Base-by-base conservation (phyloP, 1,139 yeast genomes). In the Meyerozyma guilliermondii region DNA sequence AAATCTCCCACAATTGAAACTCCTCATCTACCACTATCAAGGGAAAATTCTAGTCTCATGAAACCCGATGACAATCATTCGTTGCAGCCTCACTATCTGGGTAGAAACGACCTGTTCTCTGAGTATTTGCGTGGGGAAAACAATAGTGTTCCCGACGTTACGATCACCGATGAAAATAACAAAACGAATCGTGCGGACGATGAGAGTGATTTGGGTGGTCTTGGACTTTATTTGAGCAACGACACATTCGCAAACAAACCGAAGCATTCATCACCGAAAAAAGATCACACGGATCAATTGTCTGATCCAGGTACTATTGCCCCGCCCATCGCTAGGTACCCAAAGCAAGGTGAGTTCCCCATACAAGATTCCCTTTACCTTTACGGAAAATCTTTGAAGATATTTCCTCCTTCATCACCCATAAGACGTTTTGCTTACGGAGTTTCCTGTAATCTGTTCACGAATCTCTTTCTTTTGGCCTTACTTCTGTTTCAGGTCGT, bases 401-500 rank as follows among this genome's bases (percentile, higher is more conserved):
- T 66, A 0, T 72, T 72, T 43, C 39, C 65, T 4, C 66, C 76
- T 2, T 42, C 57, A 7, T 65, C 65, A 22, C 53, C 44, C 14
- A 27, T 66, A 8, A 55, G 78, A 30, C 59, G 54, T 37, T 41
- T 48, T 39, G 71, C 76, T 46, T 65, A 66, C 46, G 50, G 47
- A 8, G 18, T 65, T 2, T 46, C 63, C 5, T 56, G 65, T 9
- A 55, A 56, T 26, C 51, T 53, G 16, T 45, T 46, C 22, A 55
- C 65, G 17, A 68, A 62, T 44, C 44, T 60, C 2, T 43, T 51
- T 42, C 60, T 56, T 11, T 61, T 50, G 51, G 13, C 54, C 0
- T 45, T 78, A 2, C 54, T 79, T 9, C 28, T 75, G 1, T 46
- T 72, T 0, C 82, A 78, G 51, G 71, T 74, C 0, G 54, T 55